phyloP scores from a whole-genome alignment of 345 rosid genomes.

The Rubroshorea leprosula region DNA sequence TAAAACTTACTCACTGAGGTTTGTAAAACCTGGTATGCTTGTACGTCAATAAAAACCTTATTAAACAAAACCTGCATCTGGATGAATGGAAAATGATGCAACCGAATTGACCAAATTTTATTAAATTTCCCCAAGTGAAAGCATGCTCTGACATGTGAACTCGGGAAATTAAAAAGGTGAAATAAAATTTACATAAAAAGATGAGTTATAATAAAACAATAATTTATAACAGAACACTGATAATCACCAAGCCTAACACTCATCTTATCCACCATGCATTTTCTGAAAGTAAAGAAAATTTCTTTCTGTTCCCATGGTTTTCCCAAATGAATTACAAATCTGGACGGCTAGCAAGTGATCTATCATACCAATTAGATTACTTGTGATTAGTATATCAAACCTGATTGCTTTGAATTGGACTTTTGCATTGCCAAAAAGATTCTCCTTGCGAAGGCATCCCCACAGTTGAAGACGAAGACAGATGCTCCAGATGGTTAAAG shows the following conservation, averaged over 20 bases:
- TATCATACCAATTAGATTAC: background rate
- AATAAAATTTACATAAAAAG: no score
- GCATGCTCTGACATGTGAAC: no score
- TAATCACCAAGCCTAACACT: no score
- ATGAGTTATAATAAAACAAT: no score
- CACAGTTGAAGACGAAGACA: slow-evolving; percentile 32
- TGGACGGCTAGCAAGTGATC: no score
- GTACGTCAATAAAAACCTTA: no score
- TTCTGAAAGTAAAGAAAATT: background rate
- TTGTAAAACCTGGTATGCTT: no score
- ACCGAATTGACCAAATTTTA: background rate
- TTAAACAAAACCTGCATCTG: background rate
- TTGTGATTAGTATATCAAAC: slow-evolving; percentile 13
- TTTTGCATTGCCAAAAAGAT: background rate
- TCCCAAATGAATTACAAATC: slow-evolving; percentile 4
- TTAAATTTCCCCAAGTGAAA: background rate
- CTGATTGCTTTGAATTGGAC: slow-evolving; percentile 32
- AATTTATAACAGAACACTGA: no score
- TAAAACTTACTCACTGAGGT: no score
- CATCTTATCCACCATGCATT: no score
- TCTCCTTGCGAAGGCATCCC: background rate
- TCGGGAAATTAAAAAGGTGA: no score
- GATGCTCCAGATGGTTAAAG: slow-evolving; percentile 36
- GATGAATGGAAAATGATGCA: background rate
- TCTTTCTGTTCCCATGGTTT: background rate